Evolutionary conservation across 2,329 filamentous ascomycete species (phyloP), one percentile per base, ranked within the genome.

Genomic region (Blastomyces percursus): DNA sequence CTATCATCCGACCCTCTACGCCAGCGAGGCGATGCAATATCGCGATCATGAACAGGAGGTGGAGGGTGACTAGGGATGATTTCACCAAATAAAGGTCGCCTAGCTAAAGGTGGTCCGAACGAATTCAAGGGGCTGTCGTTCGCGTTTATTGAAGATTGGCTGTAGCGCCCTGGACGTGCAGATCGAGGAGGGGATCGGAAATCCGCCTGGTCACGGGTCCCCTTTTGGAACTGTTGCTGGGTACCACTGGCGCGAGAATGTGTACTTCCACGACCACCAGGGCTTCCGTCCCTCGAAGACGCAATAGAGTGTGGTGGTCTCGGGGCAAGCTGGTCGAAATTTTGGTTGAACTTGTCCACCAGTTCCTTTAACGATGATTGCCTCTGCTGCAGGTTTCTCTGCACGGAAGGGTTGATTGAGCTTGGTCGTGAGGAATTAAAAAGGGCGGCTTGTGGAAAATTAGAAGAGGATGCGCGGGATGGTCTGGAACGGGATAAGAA

Each of bases 321-420:
- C 4, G 78, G 78, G 30, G 74, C 76, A 58, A 76, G 68, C 64
- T 77, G 74, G 65, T 80, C 78, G 42, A 70, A 78, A 67, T 81
- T 85, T 70, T 86, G 84, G 73, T 93, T 89, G 76, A 93, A 94
- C 61, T 84, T 86, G 74, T 87, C 90, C 69, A 89, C 86, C 65
- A 94, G 79, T 71, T 94, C 89, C 75, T 87, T 90, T 68, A 94
- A 88, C 64, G 87, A 92, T n/a, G 85, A 80, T 67, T 87, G 82
- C 67, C 77, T 75, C 66, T 67, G 75, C 69, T 72, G 71, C 38
- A 64, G 62, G 30, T 65, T 63, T 35, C 68, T 61, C 30, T 62
- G 67, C 32, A 46, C 62, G 19, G 56, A 32, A 7, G 56, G n/a
- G 14, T 27, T 51, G 44, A 60, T n/a, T 30, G 58, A 60, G 46